phyloP scores from a whole-genome alignment of 257 asterid genomes.

The Anisodus acutangulus region DNA sequence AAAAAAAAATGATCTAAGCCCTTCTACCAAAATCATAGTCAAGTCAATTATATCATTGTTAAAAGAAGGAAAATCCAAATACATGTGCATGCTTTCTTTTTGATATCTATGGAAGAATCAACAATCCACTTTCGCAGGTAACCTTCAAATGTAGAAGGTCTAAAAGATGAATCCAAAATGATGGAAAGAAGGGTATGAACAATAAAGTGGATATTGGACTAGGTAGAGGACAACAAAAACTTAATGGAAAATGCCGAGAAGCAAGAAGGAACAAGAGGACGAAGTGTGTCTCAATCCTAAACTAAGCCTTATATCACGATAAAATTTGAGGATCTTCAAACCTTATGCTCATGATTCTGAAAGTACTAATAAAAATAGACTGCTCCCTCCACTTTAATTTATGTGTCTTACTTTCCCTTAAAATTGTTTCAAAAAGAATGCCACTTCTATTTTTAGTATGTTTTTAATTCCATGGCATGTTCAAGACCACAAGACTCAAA shows the following conservation, averaged over 20 bases:
- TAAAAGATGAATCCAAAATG: background rate
- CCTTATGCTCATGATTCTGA: background rate
- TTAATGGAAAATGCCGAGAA: background rate
- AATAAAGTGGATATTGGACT: background rate
- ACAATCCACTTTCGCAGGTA: background rate
- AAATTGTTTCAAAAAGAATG: background rate
- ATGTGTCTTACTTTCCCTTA: background rate
- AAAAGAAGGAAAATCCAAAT: background rate
- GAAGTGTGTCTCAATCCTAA: background rate
- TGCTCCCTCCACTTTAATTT: background rate
- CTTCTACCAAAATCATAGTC: slow-evolving; percentile 21
- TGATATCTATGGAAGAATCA: background rate
- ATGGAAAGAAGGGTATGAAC: background rate
- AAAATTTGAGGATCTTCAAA: background rate
- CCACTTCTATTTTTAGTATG: background rate
- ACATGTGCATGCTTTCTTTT: background rate
- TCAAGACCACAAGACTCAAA: background rate
- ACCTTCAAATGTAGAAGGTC: background rate
- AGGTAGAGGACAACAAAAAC: background rate
- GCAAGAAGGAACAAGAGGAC: background rate
- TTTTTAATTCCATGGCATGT: background rate
- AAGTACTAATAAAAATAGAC: background rate
- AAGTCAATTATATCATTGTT: background rate
- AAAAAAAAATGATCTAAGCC: background rate
- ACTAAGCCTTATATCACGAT: background rate